Percentiles rank a stretch among this genome's conserved stretches.
Evolutionary conservation across 2,329 filamentous ascomycete genomes (phyloP).

Genomic region (Zymoseptoria pseudotritici): DNA sequence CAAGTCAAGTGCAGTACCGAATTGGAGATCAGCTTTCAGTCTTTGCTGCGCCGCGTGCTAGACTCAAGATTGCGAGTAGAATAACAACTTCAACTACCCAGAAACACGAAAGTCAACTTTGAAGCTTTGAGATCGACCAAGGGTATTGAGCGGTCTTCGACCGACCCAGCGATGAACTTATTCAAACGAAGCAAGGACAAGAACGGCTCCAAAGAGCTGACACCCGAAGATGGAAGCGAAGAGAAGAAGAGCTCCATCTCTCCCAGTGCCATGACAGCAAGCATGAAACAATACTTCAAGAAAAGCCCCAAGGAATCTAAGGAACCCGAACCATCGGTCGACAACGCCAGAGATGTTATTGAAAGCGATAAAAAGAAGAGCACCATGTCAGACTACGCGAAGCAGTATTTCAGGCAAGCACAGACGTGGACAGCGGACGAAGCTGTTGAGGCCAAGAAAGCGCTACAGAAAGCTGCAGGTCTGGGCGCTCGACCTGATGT

Average conservation of each 20-base stretch:
- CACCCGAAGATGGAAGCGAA: background rate
- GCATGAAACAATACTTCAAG: background rate
- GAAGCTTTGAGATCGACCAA: background rate
- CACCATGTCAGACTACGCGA: slow-evolving; percentile 8
- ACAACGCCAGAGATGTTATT: background rate
- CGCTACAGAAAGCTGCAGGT: slow-evolving; percentile 7
- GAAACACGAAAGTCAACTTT: background rate
- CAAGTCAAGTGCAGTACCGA: too few species aligned
- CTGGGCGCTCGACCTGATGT: slow-evolving; percentile 10
- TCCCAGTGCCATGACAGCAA: background rate
- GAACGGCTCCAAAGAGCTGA: background rate
- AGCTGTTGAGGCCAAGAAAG: slow-evolving; percentile 9
- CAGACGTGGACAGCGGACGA: slow-evolving; percentile 8
- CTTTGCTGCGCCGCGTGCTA: too few species aligned
- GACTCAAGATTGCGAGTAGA: too few species aligned
- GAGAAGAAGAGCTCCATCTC: background rate
- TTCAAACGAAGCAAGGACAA: slow-evolving; percentile 10
- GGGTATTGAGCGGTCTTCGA: background rate
- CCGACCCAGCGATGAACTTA: slow-evolving; percentile 4
- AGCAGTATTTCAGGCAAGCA: slow-evolving; percentile 9
- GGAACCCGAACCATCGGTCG: background rate
- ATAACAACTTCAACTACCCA: too few species aligned
- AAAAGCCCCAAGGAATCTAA: background rate
- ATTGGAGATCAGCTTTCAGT: too few species aligned
- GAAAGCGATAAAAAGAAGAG: slow-evolving; percentile 3